phyloP scores from a whole-genome alignment of 2,329 filamentous ascomycete species.

The Pseudocercospora vitis region DNA sequence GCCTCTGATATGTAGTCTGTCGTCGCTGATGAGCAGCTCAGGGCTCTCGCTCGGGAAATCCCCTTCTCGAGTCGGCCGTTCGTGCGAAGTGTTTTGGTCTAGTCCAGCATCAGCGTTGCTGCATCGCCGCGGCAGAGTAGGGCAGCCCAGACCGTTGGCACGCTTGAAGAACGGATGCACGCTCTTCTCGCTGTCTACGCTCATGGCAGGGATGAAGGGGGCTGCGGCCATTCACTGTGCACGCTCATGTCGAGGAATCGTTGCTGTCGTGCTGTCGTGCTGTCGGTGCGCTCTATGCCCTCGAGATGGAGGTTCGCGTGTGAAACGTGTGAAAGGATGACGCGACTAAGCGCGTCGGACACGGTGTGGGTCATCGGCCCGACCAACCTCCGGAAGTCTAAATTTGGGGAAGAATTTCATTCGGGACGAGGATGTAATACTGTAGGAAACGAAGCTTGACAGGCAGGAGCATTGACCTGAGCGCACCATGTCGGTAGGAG shows the following conservation, averaged over 20 bases:
- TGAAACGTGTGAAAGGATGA: background rate
- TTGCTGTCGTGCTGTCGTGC: background rate
- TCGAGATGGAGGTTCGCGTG: background rate
- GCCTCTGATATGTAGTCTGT: background rate
- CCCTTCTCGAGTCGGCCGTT: too few relatives aligned
- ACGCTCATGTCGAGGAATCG: background rate
- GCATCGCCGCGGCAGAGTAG: background rate
- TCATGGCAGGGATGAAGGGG: constrained; percentile 30
- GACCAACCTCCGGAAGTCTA: background rate
- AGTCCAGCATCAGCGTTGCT: too few relatives aligned
- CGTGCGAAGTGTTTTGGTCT: too few relatives aligned
- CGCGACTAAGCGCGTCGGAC: background rate
- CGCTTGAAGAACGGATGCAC: constrained; percentile 37
- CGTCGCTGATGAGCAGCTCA: constrained; percentile 7
- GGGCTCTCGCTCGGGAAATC: background rate
- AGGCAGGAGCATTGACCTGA: too few relatives aligned
- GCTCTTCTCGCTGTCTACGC: constrained; percentile 25
- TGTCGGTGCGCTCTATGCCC: background rate
- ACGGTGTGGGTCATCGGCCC: background rate
- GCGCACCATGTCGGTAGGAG: constrained; percentile 29
- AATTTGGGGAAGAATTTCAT: constrained; percentile 5
- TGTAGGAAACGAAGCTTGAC: too few relatives aligned
- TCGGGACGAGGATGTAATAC: too few relatives aligned
- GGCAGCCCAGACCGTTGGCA: constrained; percentile 23
- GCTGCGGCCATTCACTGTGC: constrained; percentile 27